Conservation (phyloP, 1,284 basidiomycete species). For the Puccinia coronata region DNA sequence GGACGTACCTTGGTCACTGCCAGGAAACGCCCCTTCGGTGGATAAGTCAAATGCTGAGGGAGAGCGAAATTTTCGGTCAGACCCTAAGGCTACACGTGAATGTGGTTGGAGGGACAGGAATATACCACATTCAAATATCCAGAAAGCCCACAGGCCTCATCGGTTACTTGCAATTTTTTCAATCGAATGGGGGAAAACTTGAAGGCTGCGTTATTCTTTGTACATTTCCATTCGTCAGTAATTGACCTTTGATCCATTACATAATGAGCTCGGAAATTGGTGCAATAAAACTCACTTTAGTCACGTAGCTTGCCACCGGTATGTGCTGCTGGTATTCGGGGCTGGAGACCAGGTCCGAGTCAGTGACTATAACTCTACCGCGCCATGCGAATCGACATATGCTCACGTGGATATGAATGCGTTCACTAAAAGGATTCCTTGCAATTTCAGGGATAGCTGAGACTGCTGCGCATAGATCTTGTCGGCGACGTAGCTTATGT, state of each 20-base stretch:
- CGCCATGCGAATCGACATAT: neutral
- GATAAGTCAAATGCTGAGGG: neutral
- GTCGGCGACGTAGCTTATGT: slow-evolving; percentile 60
- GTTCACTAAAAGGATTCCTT: slow-evolving; percentile 57
- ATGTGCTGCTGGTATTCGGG: neutral
- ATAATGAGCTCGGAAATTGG: neutral
- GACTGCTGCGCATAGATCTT: slow-evolving; percentile 53
- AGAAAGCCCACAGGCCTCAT: neutral
- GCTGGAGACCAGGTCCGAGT: neutral
- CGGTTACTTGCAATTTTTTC: neutral
- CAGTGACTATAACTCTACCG: neutral
- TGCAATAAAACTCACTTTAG: neutral
- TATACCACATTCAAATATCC: neutral
- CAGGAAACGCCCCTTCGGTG: neutral
- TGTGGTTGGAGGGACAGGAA: neutral
- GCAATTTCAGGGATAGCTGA: slow-evolving; percentile 54
- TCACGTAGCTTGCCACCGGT: neutral
- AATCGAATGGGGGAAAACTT: neutral
- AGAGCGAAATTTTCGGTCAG: neutral
- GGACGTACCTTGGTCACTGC: neutral
- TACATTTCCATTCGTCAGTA: no score
- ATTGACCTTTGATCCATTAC: neutral
- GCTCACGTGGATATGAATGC: slow-evolving; percentile 52
- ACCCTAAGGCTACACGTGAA: neutral
- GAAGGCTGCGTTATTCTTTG: neutral